phyloP scores from a whole-genome alignment of 495 filamentous ascomycete genomes.

The Aspergillus ostianus region DNA sequence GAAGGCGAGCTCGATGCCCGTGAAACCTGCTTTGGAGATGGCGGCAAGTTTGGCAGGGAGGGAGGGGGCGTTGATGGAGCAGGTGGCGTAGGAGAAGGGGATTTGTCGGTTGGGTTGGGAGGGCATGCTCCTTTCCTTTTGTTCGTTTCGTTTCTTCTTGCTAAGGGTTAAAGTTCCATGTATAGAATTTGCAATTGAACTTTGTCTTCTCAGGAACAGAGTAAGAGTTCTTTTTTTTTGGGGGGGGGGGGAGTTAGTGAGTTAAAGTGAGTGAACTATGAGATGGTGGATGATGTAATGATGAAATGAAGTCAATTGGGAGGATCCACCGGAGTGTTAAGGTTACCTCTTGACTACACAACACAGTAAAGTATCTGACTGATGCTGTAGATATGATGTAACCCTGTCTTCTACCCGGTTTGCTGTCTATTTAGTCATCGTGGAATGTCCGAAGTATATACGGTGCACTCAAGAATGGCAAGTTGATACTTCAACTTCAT shows the following conservation, averaged over 20 bases:
- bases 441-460: background rate
- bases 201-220: too few species aligned
- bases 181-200: background rate
- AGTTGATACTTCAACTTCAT: background rate
- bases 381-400: background rate
- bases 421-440: background rate
- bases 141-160: background rate
- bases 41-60: conserved; percentile 65
- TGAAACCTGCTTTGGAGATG: conserved; percentile 64
- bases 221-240: too few species aligned
- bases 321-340: background rate
- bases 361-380: too few species aligned
- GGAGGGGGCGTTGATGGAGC: conserved; percentile 59
- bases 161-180: background rate
- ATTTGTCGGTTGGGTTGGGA: conserved; percentile 31
- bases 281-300: conserved; percentile 14
- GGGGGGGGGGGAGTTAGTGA: background rate
- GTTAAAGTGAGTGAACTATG: too few species aligned
- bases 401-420: background rate
- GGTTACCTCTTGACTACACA: too few species aligned
- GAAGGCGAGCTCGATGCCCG: conserved; percentile 71
- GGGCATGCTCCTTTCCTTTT: too few species aligned
- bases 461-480: background rate
- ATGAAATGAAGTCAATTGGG: conserved; percentile 9
- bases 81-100: conserved; percentile 63